Percentiles rank a stretch among this genome's conserved stretches.
Conservation (phyloP, 768 basidiomycete species). For the Phaffia australis region DNA sequence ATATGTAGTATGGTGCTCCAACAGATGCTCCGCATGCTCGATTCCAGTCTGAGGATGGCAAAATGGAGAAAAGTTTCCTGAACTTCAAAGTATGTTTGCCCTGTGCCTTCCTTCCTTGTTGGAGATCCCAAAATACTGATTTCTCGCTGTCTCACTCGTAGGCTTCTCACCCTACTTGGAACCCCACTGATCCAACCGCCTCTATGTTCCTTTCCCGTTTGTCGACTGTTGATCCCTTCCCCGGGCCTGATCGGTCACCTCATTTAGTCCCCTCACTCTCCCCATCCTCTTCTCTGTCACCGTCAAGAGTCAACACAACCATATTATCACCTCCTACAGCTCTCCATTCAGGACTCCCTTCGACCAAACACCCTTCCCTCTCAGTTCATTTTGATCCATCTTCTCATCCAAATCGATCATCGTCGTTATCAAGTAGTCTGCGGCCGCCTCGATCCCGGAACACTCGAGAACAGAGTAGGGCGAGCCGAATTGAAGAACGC, state of each 20-base stretch:
- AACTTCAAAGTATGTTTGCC: conserved; percentile 72
- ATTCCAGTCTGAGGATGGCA: conserved; percentile 78
- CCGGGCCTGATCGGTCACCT: conserved; percentile 45
- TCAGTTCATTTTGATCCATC: neutral
- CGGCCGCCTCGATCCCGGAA: neutral
- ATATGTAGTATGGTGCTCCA: conserved; percentile 69
- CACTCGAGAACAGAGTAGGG: neutral
- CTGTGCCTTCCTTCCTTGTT: conserved; percentile 44
- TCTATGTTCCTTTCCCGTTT: conserved; percentile 82
- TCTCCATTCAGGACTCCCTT: neutral
- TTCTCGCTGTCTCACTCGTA: conserved; percentile 30
- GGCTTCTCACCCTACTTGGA: conserved; percentile 94
- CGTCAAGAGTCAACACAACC: neutral
- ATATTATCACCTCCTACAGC: neutral
- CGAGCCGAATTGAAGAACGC: neutral
- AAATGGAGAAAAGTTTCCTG: conserved; percentile 98
- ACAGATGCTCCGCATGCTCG: conserved; percentile 55
- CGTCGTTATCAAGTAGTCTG: neutral
- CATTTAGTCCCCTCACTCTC: conserved; percentile 37
- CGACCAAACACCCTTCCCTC: neutral
- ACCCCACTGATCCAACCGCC: conserved; percentile 75
- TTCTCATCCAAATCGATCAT: neutral
- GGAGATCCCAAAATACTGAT: neutral
- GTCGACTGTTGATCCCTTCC: conserved; percentile 26
- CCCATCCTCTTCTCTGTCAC: neutral